Evolutionary conservation across 768 basidiomycete genomes (phyloP).

Genomic region (Sutorius australiensis): DNA sequence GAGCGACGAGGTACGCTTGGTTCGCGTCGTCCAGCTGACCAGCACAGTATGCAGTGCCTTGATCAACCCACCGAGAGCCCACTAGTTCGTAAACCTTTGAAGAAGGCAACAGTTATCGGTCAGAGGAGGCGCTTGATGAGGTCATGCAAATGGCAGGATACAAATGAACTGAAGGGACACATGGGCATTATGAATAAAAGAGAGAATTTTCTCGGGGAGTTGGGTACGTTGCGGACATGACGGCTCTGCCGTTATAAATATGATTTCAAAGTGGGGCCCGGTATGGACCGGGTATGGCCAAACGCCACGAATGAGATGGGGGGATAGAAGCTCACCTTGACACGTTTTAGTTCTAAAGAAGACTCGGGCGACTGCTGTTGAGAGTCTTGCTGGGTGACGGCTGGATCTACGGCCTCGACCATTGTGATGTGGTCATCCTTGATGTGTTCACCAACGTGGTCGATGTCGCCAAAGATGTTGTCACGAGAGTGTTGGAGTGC

Average conservation of each 20-base stretch:
- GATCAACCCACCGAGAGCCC: constrained; percentile 89
- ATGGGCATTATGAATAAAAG: constrained; percentile 17
- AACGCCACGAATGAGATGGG: constrained; percentile 13
- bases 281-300: constrained; percentile 3
- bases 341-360: constrained; percentile 79
- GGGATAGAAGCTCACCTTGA: constrained; percentile 55
- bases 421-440: constrained; percentile 33
- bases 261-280: constrained; percentile 18
- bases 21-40: constrained; percentile 78
- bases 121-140: constrained; percentile 30
- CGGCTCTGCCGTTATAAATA: constrained; percentile 17
- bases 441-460: constrained; percentile 32
- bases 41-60: constrained; percentile 95
- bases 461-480: constrained; percentile 32
- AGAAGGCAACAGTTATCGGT: constrained; percentile 26
- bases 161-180: constrained; percentile 19
- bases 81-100: constrained; percentile 90
- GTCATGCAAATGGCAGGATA: constrained; percentile 27
- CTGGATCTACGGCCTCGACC: constrained; percentile 36
- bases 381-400: constrained; percentile 47
- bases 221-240: constrained; percentile 27
- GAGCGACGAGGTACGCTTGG: constrained; percentile 81
- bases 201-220: constrained; percentile 8
- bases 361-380: constrained; percentile 61
- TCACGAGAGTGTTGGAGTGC: constrained; percentile 29